Evolutionary conservation across 148 eudicot genomes (phyloP).

Genomic region (Chenopodium album): DNA sequence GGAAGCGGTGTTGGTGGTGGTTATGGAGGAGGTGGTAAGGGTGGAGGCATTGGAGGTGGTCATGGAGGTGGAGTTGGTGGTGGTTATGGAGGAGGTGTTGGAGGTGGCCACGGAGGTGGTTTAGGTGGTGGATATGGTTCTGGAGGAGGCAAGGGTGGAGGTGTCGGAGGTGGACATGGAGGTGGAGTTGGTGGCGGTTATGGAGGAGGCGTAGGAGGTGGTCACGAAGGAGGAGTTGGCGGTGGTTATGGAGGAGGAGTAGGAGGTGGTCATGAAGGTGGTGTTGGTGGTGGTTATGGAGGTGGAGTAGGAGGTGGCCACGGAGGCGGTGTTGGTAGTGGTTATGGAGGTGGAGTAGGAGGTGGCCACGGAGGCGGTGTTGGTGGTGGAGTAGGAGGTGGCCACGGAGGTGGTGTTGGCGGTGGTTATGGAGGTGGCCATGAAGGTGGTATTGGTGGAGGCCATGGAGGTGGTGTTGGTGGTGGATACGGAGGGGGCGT

Average conservation of each 20-base stretch:
- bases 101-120: constrained; percentile 25
- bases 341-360: not conserved
- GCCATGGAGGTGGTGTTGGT: constrained; percentile 19
- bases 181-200: constrained; percentile 29
- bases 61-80: constrained; percentile 4
- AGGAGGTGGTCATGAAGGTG: constrained; percentile 20
- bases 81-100: constrained; percentile 11
- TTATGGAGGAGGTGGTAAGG: constrained; percentile 11
- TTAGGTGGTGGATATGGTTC: not conserved
- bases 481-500: constrained; percentile 4
- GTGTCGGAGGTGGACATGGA: constrained; percentile 21
- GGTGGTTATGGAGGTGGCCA: constrained; percentile 5
- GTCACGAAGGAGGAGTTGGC: constrained; percentile 21
- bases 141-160: constrained; percentile 14
- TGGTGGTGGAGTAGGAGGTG: constrained; percentile 6
- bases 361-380: constrained; percentile 4
- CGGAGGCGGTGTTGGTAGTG: constrained; percentile 18
- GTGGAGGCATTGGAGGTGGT: constrained; percentile 16
- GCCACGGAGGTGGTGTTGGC: not conserved
- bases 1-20: constrained; percentile 23
- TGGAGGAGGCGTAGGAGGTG: constrained; percentile 23
- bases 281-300: constrained; percentile 15
- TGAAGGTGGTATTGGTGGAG: not conserved
- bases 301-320: constrained; percentile 16
- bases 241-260: constrained; percentile 12